Base-by-base conservation (phyloP, 768 basidiomycete species). In the Rhizopogon vesiculosus region DNA sequence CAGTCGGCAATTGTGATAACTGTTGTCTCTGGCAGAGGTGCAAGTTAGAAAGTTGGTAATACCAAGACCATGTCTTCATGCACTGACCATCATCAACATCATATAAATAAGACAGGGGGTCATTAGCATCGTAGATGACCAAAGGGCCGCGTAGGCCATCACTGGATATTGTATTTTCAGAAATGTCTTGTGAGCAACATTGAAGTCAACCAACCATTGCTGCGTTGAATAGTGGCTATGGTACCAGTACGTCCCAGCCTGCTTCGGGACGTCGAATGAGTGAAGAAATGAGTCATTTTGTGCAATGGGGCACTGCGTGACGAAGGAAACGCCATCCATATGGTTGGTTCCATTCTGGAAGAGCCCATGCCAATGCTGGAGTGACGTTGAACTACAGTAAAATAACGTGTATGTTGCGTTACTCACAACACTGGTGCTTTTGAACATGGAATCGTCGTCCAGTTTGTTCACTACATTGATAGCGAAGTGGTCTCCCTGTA, bases 351-450 rank as follows among this genome's bases (percentile, higher is more conserved):
- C 63, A 2, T 72, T 64, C 58, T 83, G 81, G 56, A 73, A 71
- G 35, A 83, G 55, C 10, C 82, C 80, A 57, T 83, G 82, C 81
- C 80, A 83, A 60, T 83, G 81, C 82, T 83, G 29, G 18, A 45
- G 51, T 9, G 33, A 6, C 18, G 22, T 29, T 60, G 31, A 59
- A 31, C 13, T 6, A 22, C n/a, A 2, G 5, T 22, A n/a, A 16
- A 40, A 12, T 16, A 43, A 28, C 7, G 4, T 35, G 18, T 4
- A 35, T 12, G 6, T 39, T 5, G 15, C 39, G 16, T 31, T n/a
- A 59, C 65, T 35, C 52, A 66, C 65, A 50, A 85, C 78, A 48
- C 76, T 79, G 4, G 83, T 84, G 10, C 69, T 72, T 53, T 74
- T 68, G 49, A 76, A 63, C 83, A 84, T 83, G 7, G 76, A 69